Conservation (phyloP, 2,329 filamentous ascomycete genomes). For the Emergomyces orientalis region DNA sequence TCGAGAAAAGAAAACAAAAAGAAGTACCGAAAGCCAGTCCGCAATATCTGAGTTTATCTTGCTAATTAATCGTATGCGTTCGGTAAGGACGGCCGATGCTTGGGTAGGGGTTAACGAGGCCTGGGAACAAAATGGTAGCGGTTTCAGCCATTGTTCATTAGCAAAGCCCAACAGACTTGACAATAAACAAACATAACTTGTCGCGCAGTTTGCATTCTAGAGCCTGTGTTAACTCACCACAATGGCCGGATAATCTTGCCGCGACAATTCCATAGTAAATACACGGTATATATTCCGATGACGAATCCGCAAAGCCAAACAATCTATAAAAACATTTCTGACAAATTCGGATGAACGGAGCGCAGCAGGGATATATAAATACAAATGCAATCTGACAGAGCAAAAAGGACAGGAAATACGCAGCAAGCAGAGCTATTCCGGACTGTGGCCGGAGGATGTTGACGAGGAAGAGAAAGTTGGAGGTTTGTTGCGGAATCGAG, state of each 20-base stretch:
- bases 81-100: conserved; percentile 71
- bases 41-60: conserved; percentile 85
- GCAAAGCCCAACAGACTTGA: not conserved
- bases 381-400: not conserved
- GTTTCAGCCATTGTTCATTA: conserved; percentile 10
- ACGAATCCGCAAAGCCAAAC: not conserved
- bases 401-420: not conserved
- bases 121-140: conserved; percentile 39
- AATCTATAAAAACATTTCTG: conserved; percentile 4
- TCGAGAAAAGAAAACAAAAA: not conserved
- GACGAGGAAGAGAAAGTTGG: not conserved
- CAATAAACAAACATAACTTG: not conserved
- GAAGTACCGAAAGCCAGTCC: conserved; percentile 85
- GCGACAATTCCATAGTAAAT: conserved; percentile 60
- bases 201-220: not conserved
- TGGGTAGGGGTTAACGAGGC: conserved; percentile 69
- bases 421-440: not conserved
- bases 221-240: conserved; percentile 56
- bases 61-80: conserved; percentile 77
- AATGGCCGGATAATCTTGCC: conserved; percentile 87
- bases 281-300: not conserved
- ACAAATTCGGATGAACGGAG: not conserved
- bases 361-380: not conserved
- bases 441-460: not conserved
- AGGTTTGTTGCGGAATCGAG: not conserved